Base-by-base conservation (phyloP, 805 yeast species). In the Candida glaebosa region DNA sequence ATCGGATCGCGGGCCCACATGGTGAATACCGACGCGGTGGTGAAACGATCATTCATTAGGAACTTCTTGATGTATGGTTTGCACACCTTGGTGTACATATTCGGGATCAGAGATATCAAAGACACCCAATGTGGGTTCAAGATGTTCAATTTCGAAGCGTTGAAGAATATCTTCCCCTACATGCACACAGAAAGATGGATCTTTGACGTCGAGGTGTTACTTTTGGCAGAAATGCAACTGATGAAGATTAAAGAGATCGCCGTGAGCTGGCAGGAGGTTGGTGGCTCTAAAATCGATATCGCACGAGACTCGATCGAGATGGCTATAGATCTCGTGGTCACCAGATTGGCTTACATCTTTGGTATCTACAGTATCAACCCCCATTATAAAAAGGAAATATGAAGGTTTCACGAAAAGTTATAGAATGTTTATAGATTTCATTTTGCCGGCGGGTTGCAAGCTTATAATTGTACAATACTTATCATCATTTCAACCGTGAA, bases 41-140 rank as follows among this genome's bases (percentile, higher is more conserved):
- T 93, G n/a, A 84, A 90, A 53, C 12, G 38, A 24, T 83, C 96
- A 2, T 80, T 86, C 47, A 70, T 93, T 38, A 75, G 99, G 52
- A 93, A 93, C 66, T 80, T 89, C 50, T 72, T 93, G 56, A 93
- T 93, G 99, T 84, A 89, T 60, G 88, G 95, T 5, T 75, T 93
- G 47, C 98, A 93, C 60, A 70, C 88, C 2, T 70, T 93, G 51
- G 91, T 93, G 20, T 93, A 67, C 56, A 67, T 90, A 5, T 91
- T 93, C 67, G 99, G 99, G 12, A 86, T 93, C 36, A 74, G 95
- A 50, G 74, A 80, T 4, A 81, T 93, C 46, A 79, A 84, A 45
- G 99, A 93, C 62, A 93, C 99, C 8, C 99, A 93, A 68, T 93
- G 99, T 68, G 99, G 99, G 2, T 93, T 93, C 69, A 93, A 93